phyloP scores from a whole-genome alignment of 306 rosid species.

The Hippophae tibetana region DNA sequence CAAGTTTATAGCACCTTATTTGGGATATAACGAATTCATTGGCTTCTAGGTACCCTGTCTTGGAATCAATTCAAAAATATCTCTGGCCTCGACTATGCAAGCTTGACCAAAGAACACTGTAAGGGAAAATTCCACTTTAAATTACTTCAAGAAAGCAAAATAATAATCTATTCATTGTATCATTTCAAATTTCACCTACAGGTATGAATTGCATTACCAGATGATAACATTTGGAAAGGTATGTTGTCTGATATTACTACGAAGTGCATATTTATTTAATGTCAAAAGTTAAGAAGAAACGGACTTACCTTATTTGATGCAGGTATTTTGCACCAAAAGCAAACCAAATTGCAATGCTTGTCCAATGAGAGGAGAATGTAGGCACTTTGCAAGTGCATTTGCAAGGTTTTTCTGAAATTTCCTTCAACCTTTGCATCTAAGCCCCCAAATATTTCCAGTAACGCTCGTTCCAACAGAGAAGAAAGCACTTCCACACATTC shows the following conservation, averaged over 20 bases:
- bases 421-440: slow-evolving; percentile 6
- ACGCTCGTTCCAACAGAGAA: slow-evolving; percentile 5
- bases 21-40: slow-evolving; percentile 26
- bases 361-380: slow-evolving; percentile 98
- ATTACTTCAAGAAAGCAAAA: slow-evolving; percentile 2
- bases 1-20: slow-evolving; percentile 11
- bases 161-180: slow-evolving; percentile 8
- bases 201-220: slow-evolving; percentile 98
- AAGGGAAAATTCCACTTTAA: slow-evolving; percentile 17
- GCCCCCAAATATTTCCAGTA: not conserved
- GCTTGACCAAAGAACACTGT: slow-evolving; percentile 96
- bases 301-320: slow-evolving; percentile 21
- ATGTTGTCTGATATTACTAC: slow-evolving; percentile 13
- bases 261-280: slow-evolving; percentile 4
- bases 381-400: slow-evolving; percentile 98
- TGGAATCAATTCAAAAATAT: slow-evolving; percentile 92
- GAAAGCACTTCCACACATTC: slow-evolving; percentile 1
- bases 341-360: slow-evolving; percentile 98
- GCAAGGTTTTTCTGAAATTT: slow-evolving; percentile 55
- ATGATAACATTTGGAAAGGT: slow-evolving; percentile 99
- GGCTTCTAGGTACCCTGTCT: slow-evolving; percentile 73
- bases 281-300: slow-evolving; percentile 21
- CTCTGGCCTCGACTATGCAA: slow-evolving; percentile 99
- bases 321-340: slow-evolving; percentile 97
- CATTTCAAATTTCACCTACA: slow-evolving; percentile 30